Base-by-base conservation (phyloP, 176 grass and related monocot genomes). In the Eragrostis nindensis region DNA sequence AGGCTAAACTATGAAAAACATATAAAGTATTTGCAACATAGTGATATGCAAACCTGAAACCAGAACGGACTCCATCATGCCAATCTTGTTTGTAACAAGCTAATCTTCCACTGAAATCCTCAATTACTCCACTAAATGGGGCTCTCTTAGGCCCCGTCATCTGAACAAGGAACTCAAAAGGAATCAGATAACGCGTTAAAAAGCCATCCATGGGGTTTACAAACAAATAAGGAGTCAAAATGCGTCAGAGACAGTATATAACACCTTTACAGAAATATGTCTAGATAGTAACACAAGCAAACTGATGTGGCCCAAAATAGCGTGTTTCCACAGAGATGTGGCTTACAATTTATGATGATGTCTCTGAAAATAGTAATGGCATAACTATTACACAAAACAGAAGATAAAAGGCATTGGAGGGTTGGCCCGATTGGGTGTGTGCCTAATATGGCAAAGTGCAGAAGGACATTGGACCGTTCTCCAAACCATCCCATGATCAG, bases 41-140 rank as follows among this genome's bases (percentile, higher is more conserved):
- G 60, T 38, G 32, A 21, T 57, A 40, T 29, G n/a, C 56, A 81
- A 70, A 88, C 89, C 89, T 97, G 79, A 97, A 68, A 64, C 91
- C 91, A 77, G 89, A 78, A 75, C n/a, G 21, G 36, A 82, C 87
- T 21, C 88, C 89, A 78, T 79, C 41, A 6, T 52, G 29, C 94
- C 94, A 97, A 36, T 97, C 94, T 72, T 94, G 94, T 62, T 16
- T 80, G 61, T 97, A 97, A 84, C 94, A 97, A 75, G 65, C 70
- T 69, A 74, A n/a, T 79, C 94, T 87, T 94, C 89, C 94, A 66
- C 78, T 88, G 39, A 97, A 66, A 92, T 97, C 91, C 9, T 97
- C 77, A 70, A 25, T n/a, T 72, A 97, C 87, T 66, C 94, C 94
- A 65, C 63, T 80, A 25, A 91, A 89, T 61, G 73, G 86, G 44